Percentiles rank a stretch among this genome's conserved stretches.
phyloP scores from a whole-genome alignment of 106 monocot species.

The Posidonia australis region DNA sequence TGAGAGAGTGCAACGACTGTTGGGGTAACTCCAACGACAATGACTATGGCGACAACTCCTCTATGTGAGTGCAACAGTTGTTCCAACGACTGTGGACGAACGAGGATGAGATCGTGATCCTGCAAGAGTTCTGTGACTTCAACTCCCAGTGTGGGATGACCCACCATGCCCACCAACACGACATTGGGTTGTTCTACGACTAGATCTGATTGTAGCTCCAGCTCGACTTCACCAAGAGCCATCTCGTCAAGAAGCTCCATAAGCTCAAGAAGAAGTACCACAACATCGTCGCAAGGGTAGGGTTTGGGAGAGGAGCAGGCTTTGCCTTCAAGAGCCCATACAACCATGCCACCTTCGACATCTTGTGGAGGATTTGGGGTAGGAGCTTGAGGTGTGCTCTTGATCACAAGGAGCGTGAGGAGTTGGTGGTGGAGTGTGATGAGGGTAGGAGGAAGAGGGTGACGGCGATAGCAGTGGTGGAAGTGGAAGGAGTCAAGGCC shows the following conservation, averaged over 20 bases:
- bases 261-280: conserved; percentile 86
- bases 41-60: too few species aligned
- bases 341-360: conserved; percentile 51
- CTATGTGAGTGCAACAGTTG: conserved; percentile 34
- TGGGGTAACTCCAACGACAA: too few species aligned
- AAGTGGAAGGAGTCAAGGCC: too few species aligned
- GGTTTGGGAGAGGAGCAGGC: conserved; percentile 11
- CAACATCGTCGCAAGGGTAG: conserved; percentile 35
- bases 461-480: too few species aligned
- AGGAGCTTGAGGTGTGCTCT: not conserved
- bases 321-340: conserved; percentile 65
- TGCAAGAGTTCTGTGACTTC: conserved; percentile 66
- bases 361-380: conserved; percentile 73
- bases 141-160: conserved; percentile 40
- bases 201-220: conserved; percentile 41
- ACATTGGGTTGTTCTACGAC: conserved; percentile 85
- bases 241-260: conserved; percentile 82
- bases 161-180: conserved; percentile 71
- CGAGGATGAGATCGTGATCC: conserved; percentile 77
- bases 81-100: conserved; percentile 96
- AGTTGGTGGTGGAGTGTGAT: not conserved
- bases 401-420: conserved; percentile 1
- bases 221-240: conserved; percentile 79
- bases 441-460: too few species aligned
- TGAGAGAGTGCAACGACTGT: too few species aligned